phyloP scores from a whole-genome alignment of 2,329 filamentous ascomycete species.

The Hymenoscyphus occultus region DNA sequence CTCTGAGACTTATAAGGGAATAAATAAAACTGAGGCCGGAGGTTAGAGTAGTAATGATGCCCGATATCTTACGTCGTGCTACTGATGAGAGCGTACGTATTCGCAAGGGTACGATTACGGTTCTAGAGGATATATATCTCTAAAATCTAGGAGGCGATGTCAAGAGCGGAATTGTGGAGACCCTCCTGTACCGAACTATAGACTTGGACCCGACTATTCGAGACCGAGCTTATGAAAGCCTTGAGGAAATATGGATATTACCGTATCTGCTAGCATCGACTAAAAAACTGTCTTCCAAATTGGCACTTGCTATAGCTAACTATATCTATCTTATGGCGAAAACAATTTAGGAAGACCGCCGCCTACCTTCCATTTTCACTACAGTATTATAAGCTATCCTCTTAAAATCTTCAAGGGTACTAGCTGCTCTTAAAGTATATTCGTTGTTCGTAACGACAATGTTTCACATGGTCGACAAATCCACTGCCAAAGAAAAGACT shows the following conservation, averaged over 20 bases:
- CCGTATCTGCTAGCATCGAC: conserved; percentile 52
- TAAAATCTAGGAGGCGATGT: conserved; percentile 67
- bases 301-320: conserved; percentile 71
- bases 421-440: conserved; percentile 68
- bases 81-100: conserved; percentile 78
- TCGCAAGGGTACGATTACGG: conserved; percentile 86
- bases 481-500: conserved; percentile 47
- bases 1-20: conserved; percentile 80
- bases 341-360: conserved; percentile 67
- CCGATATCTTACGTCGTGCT: conserved; percentile 72
- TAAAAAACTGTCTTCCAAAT: conserved; percentile 63
- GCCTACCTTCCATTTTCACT: conserved; percentile 61
- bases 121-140: conserved; percentile 87
- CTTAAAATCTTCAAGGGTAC: conserved; percentile 62
- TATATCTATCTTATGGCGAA: conserved; percentile 82
- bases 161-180: conserved; percentile 75
- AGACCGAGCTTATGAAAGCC: conserved; percentile 78
- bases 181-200: conserved; percentile 73
- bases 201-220: conserved; percentile 82
- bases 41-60: conserved; percentile 72
- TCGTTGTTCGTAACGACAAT: conserved; percentile 78
- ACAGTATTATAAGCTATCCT: conserved; percentile 68
- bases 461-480: conserved; percentile 82
- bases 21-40: conserved; percentile 77
- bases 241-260: conserved; percentile 92